Base-by-base conservation (phyloP, 163 green algal species). In the Chloroidium sp. region DNA sequence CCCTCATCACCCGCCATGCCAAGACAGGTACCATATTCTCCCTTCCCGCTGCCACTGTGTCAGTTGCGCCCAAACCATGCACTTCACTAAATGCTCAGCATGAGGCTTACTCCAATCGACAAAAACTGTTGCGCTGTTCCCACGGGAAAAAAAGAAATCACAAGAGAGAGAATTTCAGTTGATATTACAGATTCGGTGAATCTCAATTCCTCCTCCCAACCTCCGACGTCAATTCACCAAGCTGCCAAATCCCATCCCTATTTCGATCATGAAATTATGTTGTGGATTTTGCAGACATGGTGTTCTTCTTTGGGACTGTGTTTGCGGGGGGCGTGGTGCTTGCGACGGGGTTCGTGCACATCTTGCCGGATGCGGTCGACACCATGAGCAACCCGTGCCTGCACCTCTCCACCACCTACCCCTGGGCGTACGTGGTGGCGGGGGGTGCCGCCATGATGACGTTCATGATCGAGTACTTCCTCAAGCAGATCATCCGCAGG, bases 271-370 rank as follows among this genome's bases (percentile, higher is more conserved):
- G 36, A 36, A 36, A 36, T 36, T 36, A 36, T 36, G 36, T 36
- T 36, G 36, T 36, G 36, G 36, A 36, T 36, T 36, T 36, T 10
- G 64, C 64, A 69, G 2, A 75, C 10, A 61, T 2, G 12, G 13
- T 2, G 4, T 76, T 62, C 57, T 62, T 76, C 36, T n/a, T 85
- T 0, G 68, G 69, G 67, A 81, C 75, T n/a, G 76, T 80, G 10
- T 84, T 82, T 69, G 87, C 80, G 6, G 84, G 82, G 57, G 87
- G 85, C 57, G 86, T 88, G 4, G 79, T 90, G 57, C 69, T 90
- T 57, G 69, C 81, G 4, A 89, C 85, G 3, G 82, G 79, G 3
- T 80, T 89, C 13, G 86, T 90, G 58, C 87, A 91, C 77, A 87
- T 90, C 74, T 69, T 90, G 67, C 79, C 77, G 3, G 83, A 82